Base-by-base conservation (phyloP, 1,139 yeast species). In the Scheffersomyces parashehatae region DNA sequence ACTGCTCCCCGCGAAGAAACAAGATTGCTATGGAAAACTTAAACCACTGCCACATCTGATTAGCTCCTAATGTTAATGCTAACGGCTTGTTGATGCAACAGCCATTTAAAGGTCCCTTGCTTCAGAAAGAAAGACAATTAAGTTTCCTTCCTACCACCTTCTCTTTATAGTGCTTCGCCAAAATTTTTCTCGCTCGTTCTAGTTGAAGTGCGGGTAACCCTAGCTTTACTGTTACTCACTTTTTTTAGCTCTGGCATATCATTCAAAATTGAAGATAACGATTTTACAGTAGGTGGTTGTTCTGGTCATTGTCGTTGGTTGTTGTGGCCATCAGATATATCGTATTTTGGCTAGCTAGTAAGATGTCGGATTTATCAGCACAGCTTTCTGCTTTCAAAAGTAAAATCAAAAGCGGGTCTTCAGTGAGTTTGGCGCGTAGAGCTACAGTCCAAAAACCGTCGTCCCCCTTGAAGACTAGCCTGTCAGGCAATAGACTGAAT, bases 311-410 rank as follows among this genome's bases (percentile, higher is more conserved):
- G 26, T 20, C 26, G 7, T 6, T 20, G 26, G 26, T 20, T 20
- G 26, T 20, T 20, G 26, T 20, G 26, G 26, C 26, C 26, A 20
- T 20, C 26, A 20, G 26, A 20, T 20, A 20, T 6, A 20, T 20
- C 26, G 9, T 20, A 20, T 20, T 20, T 20, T 6, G 26, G 8
- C 26, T 20, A 20, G 26, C 8, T 20, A 20, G 26, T 20, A 20
- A 31, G 20, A 73, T 73, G 78, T 72, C 77, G 3, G 76, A 72
- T 52, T 64, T 73, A 45, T 71, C 77, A 34, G 70, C 77, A 32
- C 79, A 74, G 55, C 58, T 74, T 44, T 72, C 78, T 35, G 80
- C 80, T 34, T 75, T 75, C 58, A 74, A 73, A 51, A 73, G 67
- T 57, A 70, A 72, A 53, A 73, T 74, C 62, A 68, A 73, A 52